Conservation (phyloP, 768 basidiomycete species). For the Xanthoconium stramineum region DNA sequence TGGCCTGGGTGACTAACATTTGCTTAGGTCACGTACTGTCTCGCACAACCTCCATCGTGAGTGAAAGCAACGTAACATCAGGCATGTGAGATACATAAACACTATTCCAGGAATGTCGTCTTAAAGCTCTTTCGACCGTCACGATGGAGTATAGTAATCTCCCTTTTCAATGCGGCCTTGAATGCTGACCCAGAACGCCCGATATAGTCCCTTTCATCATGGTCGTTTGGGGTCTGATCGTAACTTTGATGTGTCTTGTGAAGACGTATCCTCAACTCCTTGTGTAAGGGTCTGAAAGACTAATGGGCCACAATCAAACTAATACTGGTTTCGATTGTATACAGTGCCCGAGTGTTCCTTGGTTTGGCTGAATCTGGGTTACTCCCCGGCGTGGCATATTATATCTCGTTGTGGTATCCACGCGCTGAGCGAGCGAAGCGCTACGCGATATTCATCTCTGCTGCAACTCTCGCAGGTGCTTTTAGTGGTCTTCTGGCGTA, state of each 20-base stretch:
- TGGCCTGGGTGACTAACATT: not conserved
- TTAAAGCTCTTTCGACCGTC: slow-evolving; percentile 35
- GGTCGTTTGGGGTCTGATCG: slow-evolving; percentile 36
- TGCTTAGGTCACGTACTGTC: slow-evolving; percentile 32
- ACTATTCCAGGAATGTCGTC: slow-evolving; percentile 31
- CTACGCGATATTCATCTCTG: slow-evolving; percentile 56
- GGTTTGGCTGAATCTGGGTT: slow-evolving; percentile 47
- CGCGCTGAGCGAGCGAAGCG: slow-evolving; percentile 52
- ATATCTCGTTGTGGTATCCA: slow-evolving; percentile 57
- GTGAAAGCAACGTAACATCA: slow-evolving; percentile 6
- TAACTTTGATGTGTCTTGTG: slow-evolving; percentile 38
- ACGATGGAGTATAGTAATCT: slow-evolving; percentile 27
- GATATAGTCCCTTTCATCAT: slow-evolving; percentile 37
- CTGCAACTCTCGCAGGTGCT: slow-evolving; percentile 50
- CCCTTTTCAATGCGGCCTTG: not conserved
- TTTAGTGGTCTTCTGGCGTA: slow-evolving; percentile 49
- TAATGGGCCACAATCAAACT: not conserved
- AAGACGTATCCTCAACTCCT: slow-evolving; percentile 27
- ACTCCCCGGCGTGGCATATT: slow-evolving; percentile 38
- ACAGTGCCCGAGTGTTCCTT: slow-evolving; percentile 40
- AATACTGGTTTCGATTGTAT: not conserved
- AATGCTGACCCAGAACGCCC: slow-evolving; percentile 1
- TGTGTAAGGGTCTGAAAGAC: slow-evolving; percentile 22
- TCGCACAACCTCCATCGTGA: slow-evolving; percentile 40
- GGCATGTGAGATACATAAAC: not conserved